A percentile compares a stretch with the other conserved stretches of the same genome.
Evolutionary conservation across 352 stramenopile species (phyloP).

Genomic region (Peronospora farinosa): DNA sequence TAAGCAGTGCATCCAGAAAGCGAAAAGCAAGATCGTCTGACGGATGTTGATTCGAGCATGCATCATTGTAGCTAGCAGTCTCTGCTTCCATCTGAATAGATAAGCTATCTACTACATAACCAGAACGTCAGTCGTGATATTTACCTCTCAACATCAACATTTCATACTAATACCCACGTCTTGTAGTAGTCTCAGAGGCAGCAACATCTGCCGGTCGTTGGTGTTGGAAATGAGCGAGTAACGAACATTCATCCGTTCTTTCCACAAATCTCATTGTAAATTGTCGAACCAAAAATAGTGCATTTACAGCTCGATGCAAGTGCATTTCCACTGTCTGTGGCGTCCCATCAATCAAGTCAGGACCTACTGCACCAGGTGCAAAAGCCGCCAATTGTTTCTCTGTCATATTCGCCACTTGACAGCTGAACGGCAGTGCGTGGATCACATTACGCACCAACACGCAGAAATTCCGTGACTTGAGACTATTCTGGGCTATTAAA

Average conservation of each 20-base stretch:
- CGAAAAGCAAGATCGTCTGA: constrained; percentile 54
- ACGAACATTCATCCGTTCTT: constrained; percentile 51
- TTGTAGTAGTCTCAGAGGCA: constrained; percentile 3
- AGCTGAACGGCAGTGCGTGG: constrained; percentile 48
- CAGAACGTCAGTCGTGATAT: neutral
- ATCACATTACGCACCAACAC: constrained; percentile 61
- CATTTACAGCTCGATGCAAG: constrained; percentile 52
- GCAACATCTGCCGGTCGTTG: constrained; percentile 10
- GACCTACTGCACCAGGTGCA: constrained; percentile 12
- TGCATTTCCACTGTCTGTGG: constrained; percentile 40
- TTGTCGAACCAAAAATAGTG: constrained; percentile 66
- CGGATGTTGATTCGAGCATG: constrained; percentile 12
- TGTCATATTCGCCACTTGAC: constrained; percentile 49
- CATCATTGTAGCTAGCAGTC: constrained; percentile 3
- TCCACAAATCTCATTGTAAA: constrained; percentile 72
- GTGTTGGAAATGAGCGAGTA: constrained; percentile 64
- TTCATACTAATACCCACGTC: constrained; percentile 13
- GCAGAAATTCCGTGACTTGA: constrained; percentile 68
- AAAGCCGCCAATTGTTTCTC: constrained; percentile 41
- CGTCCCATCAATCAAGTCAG: constrained; percentile 22
- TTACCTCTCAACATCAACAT: neutral
- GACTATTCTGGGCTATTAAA: constrained; percentile 52
- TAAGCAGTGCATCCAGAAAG: constrained; percentile 65
- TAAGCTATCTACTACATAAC: constrained; percentile 13
- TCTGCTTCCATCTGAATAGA: constrained; percentile 30